These are phyloP conservation scores for Lignosus rhinocerotis DNA, from an alignment of 1,284 basidiomycete genomes.

Conservation along the genomic window DNA sequence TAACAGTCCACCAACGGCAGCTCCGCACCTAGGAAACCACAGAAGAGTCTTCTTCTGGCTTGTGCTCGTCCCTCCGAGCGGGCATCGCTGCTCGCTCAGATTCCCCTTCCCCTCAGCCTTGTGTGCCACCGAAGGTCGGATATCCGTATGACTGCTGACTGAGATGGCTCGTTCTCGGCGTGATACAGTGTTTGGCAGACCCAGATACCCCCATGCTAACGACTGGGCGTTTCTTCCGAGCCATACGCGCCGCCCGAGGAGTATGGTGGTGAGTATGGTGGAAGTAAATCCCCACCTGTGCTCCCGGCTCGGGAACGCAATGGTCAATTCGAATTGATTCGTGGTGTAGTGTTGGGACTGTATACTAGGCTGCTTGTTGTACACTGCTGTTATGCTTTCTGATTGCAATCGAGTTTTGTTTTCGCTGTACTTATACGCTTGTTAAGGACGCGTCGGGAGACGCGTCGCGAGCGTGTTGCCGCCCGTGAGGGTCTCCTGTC, in stretches of 20 bases:
- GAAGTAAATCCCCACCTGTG: background rate
- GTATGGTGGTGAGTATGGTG: background rate
- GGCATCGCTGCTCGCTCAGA: conserved; percentile 9
- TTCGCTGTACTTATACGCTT: background rate
- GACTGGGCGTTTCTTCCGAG: conserved; percentile 1
- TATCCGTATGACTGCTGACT: conserved; percentile 23
- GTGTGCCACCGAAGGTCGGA: conserved; percentile 18
- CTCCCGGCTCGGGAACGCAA: background rate
- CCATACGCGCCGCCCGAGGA: background rate
- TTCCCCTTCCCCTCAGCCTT: conserved; percentile 14
- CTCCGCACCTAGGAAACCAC: conserved; percentile 2
- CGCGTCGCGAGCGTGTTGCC: background rate
- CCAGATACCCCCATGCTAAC: conserved; percentile 10
- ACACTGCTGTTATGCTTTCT: conserved; percentile 11
- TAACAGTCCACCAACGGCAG: conserved; percentile 27
- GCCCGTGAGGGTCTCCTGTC: background rate
- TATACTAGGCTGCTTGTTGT: conserved; percentile 5
- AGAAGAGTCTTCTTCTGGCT: conserved; percentile 22
- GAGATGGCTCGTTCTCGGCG: conserved; percentile 23
- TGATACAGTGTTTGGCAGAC: conserved; percentile 22
- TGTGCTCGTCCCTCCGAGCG: conserved; percentile 21
- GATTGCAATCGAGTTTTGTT: conserved; percentile 11
- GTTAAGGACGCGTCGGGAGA: background rate
- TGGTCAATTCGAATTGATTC: background rate
- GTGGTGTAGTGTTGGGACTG: conserved; percentile 1